Evolutionary conservation across 495 filamentous ascomycete genomes (phyloP), one percentile per base, ranked within the genome.

Genomic region (Xylaria nigripes): DNA sequence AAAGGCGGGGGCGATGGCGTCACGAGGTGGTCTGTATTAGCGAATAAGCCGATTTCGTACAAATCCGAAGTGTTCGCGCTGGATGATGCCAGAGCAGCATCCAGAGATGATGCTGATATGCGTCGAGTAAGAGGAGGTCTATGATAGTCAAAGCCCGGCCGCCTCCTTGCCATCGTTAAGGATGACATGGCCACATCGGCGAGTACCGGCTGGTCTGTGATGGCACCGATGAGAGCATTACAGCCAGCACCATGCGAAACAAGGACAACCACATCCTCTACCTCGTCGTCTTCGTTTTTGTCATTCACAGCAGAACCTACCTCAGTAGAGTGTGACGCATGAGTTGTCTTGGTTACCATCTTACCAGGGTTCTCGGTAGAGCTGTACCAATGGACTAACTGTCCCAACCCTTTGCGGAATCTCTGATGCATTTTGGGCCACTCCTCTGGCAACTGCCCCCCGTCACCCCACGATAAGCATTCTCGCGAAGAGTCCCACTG

Each of bases 201-300:
- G 7, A 99, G 77, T 2, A 92, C 87, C 0, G 93, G 89, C 57
- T 92, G 86, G 49, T 91, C 85, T 0, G 88, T 94, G 50, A 99
- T 74, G 4, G 89, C 89, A 6, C 92, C 90, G 46, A 97, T 90
- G 45, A 99, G 69, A 0, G 93, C 94, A 70, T 99, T 99, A 70
- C 93, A 95, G 45, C 91, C 94, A 10, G 94, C 94, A n/a, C 92
- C 92, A 62, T 99, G 93, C 0, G 94, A 95, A 47, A 99, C 89
- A 12, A 99, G 69, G 25, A 99, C 77, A n/a, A 99, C 69, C 6
- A 97, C 82, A 0, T 87, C 78, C 60, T 97, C 88, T 4, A 77
- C 71, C 22, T 84, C 78, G 2, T 78, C 72, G 12, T 79, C 74
- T 13, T 74, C 70, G 5, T 78, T 71, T 54, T 76, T 71, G 51